A percentile compares a stretch with the other conserved stretches of the same genome.
phyloP scores from a whole-genome alignment of 768 basidiomycete species.

The Rhodotorula toruloides region DNA sequence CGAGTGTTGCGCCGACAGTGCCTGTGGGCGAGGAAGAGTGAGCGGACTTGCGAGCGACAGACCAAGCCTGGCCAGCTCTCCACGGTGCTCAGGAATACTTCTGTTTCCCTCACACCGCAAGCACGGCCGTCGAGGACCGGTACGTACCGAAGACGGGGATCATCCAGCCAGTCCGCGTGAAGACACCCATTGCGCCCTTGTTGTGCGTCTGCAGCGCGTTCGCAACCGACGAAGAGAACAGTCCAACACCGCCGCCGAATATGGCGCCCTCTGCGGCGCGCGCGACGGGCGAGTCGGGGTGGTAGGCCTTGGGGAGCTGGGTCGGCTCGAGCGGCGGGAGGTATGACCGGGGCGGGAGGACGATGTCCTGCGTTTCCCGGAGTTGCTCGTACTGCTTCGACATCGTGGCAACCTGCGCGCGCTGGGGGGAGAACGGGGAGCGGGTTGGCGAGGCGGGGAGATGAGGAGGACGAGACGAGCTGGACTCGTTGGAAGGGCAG shows the following conservation, averaged over 20 bases:
- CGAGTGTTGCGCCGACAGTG: constrained; percentile 25
- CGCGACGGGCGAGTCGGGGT: constrained; percentile 17
- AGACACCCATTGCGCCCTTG: constrained; percentile 74
- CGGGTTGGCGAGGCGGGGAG: not conserved
- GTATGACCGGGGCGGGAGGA: constrained; percentile 38
- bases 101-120: no score
- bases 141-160: constrained; percentile 82
- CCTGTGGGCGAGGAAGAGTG: not conserved
- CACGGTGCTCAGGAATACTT: not conserved
- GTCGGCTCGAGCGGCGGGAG: constrained; percentile 18
- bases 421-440: not conserved
- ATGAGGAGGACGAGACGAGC: not conserved
- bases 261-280: constrained; percentile 35
- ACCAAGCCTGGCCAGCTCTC: not conserved
- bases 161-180: constrained; percentile 79
- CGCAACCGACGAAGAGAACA: constrained; percentile 57
- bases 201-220: constrained; percentile 74
- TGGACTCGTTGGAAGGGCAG: no score
- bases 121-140: not conserved
- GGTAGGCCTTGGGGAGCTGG: constrained; percentile 21
- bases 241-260: constrained; percentile 44
- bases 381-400: constrained; percentile 4
- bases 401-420: not conserved
- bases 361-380: constrained; percentile 28
- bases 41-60: not conserved